Conservation (phyloP, 148 eudicot genomes). For the Rhododendron molle region DNA sequence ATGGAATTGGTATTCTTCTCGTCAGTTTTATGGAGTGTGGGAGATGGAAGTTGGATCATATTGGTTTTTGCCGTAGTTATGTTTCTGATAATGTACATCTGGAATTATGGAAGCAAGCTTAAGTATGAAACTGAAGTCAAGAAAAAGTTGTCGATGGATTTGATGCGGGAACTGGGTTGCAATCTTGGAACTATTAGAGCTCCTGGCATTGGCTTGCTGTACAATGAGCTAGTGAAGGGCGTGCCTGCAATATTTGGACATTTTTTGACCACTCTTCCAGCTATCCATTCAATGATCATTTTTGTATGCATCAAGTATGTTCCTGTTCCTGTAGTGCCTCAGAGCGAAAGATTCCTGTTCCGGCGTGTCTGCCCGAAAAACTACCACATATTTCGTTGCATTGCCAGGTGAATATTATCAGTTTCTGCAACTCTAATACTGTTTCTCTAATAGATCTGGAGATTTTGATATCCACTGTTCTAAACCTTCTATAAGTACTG, state of each 20-base stretch:
- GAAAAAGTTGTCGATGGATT: slow-evolving; percentile 84
- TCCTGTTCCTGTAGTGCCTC: slow-evolving; percentile 88
- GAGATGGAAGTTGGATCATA: slow-evolving; percentile 98
- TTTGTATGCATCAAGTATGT: slow-evolving; percentile 94
- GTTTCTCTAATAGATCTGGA: slow-evolving; percentile 1
- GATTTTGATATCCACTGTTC: background rate
- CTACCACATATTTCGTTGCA: slow-evolving; percentile 96
- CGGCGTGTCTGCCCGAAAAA: slow-evolving; percentile 86
- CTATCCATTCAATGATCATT: slow-evolving; percentile 95
- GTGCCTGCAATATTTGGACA: slow-evolving; percentile 96
- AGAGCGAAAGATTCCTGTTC: slow-evolving; percentile 85
- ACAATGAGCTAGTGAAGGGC: slow-evolving; percentile 91
- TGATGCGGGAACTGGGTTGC: slow-evolving; percentile 78
- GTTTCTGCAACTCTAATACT: slow-evolving; percentile 3
- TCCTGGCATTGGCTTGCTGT: slow-evolving; percentile 95
- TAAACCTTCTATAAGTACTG: background rate
- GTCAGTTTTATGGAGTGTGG: slow-evolving; percentile 72
- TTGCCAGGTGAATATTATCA: slow-evolving; percentile 61
- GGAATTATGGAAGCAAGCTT: slow-evolving; percentile 97
- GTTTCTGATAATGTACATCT: slow-evolving; percentile 78
- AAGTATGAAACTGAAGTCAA: slow-evolving; percentile 92
- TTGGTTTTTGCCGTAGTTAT: slow-evolving; percentile 65
- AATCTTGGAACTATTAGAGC: slow-evolving; percentile 93
- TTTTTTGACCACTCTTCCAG: slow-evolving; percentile 87
- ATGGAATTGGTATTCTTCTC: slow-evolving; percentile 86